Base-by-base conservation (phyloP, 805 yeast species). In the Yarrowia sp. region DNA sequence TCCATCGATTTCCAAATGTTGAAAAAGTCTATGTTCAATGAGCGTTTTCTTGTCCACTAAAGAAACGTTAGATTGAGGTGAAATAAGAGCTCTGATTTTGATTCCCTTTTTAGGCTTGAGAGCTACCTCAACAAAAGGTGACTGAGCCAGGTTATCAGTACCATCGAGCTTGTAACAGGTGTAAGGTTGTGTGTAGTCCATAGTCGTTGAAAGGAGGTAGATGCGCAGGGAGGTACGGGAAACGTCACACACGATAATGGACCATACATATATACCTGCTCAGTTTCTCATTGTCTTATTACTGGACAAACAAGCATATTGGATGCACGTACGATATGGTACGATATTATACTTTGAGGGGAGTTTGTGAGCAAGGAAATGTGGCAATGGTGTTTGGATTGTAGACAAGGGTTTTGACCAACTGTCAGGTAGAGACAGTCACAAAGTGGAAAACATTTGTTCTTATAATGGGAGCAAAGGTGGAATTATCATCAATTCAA, bases 111-210 rank as follows among this genome's bases (percentile, higher is more conserved):
- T 55, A 8, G 61, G 61, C 28, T 55, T 55, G 31, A 55, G 61
- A 7, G 61, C 61, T 8, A 55, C 61, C 36, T 55, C 61, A 8
- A 55, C 61, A 28, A 55, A 55, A 8, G 61, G 47, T 13, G 61
- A 18, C 31, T 31, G 45, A 7, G 36, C 17, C 11, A 55, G 45
- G 9, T 55, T 13, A 35, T 55, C 61, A 1, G 61, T 39, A 15
- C 61, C 61, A 8, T 55, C 61, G 14, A 55, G 47, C 22, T 41
- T 38, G 38, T 55, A 55, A 35, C 61, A 55, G 6, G 61, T 55
- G 47, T 55, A 55, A 10, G 61, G 61, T 15, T 55, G 47, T 5
- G 47, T 35, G 47, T 41, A 55, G 9, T 55, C 61, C 61, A 55
- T 55, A 22, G 28, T 22, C 28, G 28, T 22, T 22, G 28, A 22